Percentiles rank a stretch among this genome's conserved stretches.
These are phyloP conservation scores for Yamadazyma sp. DNA, from an alignment of 1,139 yeast genomes.

Conservation along the genomic window DNA sequence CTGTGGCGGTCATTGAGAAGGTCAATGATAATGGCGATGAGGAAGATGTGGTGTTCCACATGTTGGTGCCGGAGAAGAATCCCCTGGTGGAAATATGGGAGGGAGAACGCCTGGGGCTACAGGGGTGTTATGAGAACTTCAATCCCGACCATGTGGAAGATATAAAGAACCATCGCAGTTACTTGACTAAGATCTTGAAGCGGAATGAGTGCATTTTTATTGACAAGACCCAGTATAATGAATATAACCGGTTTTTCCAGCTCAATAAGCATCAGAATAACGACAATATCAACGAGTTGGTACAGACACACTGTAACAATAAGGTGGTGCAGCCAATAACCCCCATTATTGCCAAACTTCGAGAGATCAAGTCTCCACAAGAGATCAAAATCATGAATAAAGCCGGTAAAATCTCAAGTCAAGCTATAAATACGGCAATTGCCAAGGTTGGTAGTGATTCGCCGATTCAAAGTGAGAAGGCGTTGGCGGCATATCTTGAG, in stretches of 20 bases:
- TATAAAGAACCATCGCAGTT: constrained; percentile 39
- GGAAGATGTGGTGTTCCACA: constrained; percentile 61
- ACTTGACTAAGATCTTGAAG: constrained; percentile 46
- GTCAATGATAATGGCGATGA: constrained; percentile 41
- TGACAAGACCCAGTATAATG: constrained; percentile 34
- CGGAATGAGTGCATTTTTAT: constrained; percentile 49
- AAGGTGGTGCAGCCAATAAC: constrained; percentile 45
- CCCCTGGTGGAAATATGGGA: constrained; percentile 86
- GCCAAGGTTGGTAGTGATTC: constrained; percentile 47
- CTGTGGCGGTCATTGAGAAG: constrained; percentile 74
- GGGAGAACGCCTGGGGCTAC: constrained; percentile 84
- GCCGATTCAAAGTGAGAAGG: constrained; percentile 68
- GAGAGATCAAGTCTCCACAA: constrained; percentile 71
- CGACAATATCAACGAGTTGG: constrained; percentile 11
- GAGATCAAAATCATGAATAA: constrained; percentile 78
- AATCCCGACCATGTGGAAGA: constrained; percentile 79
- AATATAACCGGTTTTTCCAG: constrained; percentile 12
- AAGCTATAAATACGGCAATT: constrained; percentile 82
- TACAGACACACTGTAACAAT: constrained; percentile 17
- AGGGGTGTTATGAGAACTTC: constrained; percentile 78
- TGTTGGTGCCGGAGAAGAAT: constrained; percentile 88
- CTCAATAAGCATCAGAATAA: constrained; percentile 8
- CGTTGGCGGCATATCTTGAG: constrained; percentile 78
- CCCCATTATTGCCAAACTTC: constrained; percentile 51
- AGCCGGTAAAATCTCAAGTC: constrained; percentile 80